These are phyloP conservation scores for Vishniacozyma victoriae DNA, from an alignment of 768 basidiomycete species.

Conservation along the genomic window DNA sequence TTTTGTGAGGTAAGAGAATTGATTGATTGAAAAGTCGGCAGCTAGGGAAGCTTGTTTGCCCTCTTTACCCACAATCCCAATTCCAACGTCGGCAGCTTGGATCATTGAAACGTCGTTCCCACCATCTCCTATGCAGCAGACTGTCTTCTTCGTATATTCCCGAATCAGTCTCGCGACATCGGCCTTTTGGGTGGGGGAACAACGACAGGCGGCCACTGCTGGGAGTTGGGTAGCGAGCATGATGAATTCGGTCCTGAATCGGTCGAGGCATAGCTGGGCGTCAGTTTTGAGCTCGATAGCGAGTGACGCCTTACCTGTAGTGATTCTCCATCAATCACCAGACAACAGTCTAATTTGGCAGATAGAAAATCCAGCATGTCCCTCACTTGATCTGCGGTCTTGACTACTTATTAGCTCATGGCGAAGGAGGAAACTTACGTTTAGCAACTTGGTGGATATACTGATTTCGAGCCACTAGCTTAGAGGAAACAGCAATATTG, in stretches of 20 bases:
- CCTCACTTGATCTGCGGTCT: constrained; percentile 72
- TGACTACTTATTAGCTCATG: constrained; percentile 55
- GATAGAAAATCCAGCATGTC: constrained; percentile 89
- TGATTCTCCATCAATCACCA: constrained; percentile 97
- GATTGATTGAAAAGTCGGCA: constrained; percentile 95
- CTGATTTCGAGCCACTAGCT: constrained; percentile 89
- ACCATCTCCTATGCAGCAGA: constrained; percentile 98
- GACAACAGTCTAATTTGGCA: constrained; percentile 90
- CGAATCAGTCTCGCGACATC: constrained; percentile 93
- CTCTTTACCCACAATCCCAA: constrained; percentile 98
- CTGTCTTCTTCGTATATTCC: constrained; percentile 81
- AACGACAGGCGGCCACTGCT: constrained; percentile 93
- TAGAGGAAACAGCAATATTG: constrained; percentile 95
- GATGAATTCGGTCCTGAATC: constrained; percentile 90
- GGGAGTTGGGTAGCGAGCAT: constrained; percentile 93
- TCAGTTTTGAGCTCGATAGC: neutral
- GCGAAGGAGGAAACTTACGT: constrained; percentile 52
- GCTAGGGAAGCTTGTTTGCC: constrained; percentile 98
- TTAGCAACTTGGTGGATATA: constrained; percentile 97
- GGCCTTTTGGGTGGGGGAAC: constrained; percentile 97
- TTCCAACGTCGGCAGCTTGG: constrained; percentile 94
- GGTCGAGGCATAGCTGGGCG: constrained; percentile 73
- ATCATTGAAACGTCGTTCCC: constrained; percentile 99
- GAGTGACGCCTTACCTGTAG: constrained; percentile 58
- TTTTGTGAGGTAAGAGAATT: constrained; percentile 93